Evolutionary conservation across 768 basidiomycete species (phyloP).

Genomic region (Calvatia gigantea): DNA sequence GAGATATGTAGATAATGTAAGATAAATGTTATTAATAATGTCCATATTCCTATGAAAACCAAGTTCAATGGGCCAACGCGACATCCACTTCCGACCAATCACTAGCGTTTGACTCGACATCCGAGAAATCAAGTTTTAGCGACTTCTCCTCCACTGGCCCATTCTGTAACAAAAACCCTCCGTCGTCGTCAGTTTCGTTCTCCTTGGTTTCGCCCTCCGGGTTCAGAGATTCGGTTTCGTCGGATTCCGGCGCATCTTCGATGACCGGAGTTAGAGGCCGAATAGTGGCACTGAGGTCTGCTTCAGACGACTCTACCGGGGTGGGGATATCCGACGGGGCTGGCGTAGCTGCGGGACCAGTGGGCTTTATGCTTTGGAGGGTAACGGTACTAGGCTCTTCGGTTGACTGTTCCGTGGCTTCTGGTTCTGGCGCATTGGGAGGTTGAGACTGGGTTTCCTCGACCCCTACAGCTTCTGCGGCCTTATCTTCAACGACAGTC

Average conservation of each 20-base stretch:
- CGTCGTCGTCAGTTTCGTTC: not conserved
- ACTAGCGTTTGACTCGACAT: not conserved
- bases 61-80: not conserved
- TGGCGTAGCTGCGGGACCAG: not conserved
- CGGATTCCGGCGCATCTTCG: not conserved
- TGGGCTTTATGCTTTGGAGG: not conserved
- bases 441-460: too few relatives aligned
- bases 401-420: too few relatives aligned
- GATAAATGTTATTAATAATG: too few relatives aligned
- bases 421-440: too few relatives aligned
- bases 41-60: too few relatives aligned
- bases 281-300: not conserved
- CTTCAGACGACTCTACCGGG: too few relatives aligned
- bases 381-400: too few relatives aligned
- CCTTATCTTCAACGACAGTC: not conserved
- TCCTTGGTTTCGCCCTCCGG: not conserved
- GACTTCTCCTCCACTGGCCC: not conserved
- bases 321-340: too few relatives aligned
- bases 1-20: too few relatives aligned
- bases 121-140: not conserved
- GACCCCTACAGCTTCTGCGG: slow-evolving; percentile 16
- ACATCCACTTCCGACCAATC: slow-evolving; percentile 7
- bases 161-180: slow-evolving; percentile 1
- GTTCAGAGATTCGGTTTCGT: too few relatives aligned
- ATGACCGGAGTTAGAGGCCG: not conserved